Percentiles rank a stretch among this genome's conserved stretches.
phyloP scores from a whole-genome alignment of 495 filamentous ascomycete genomes.

The Bacidia rubella region DNA sequence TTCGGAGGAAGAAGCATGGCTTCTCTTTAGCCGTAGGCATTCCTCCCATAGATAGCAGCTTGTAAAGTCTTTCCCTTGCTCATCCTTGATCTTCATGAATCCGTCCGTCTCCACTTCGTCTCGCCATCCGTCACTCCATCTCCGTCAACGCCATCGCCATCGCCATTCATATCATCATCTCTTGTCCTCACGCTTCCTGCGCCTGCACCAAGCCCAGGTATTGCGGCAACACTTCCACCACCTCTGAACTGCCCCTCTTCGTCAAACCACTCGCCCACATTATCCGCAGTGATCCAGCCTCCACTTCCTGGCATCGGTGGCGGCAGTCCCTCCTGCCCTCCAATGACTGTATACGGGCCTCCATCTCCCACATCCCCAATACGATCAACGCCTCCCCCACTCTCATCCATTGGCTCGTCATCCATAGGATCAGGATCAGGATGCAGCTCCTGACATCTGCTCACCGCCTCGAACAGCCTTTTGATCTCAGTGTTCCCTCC shows the following conservation, averaged over 20 bases:
- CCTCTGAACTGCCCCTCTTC: constrained; percentile 49
- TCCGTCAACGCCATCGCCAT: constrained; percentile 21
- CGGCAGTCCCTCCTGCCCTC: constrained; percentile 43
- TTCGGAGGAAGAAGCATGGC: too few relatives aligned
- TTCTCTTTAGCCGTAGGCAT: too few relatives aligned
- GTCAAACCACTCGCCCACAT: constrained; percentile 68
- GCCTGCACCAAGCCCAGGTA: constrained; percentile 16
- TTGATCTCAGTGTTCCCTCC: constrained; percentile 19
- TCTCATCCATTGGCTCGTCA: constrained; percentile 17
- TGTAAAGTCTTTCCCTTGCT: too few relatives aligned
- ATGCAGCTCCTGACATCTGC: constrained; percentile 77
- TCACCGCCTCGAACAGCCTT: constrained; percentile 62
- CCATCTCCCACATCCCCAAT: constrained; percentile 8
- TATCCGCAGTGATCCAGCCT: constrained; percentile 95
- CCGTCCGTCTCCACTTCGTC: constrained; percentile 50
- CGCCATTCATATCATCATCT: constrained; percentile 42
- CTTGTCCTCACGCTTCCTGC: constrained; percentile 23
- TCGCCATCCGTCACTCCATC: constrained; percentile 26
- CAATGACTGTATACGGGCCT: neutral
- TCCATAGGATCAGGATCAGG: constrained; percentile 59
- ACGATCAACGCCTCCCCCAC: neutral
- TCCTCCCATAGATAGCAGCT: too few relatives aligned
- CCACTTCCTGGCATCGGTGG: constrained; percentile 71
- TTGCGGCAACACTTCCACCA: constrained; percentile 19
- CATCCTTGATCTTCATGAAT: constrained; percentile 22